phyloP scores from a whole-genome alignment of 208 protist species.

The Naegleria gruberi region DNA sequence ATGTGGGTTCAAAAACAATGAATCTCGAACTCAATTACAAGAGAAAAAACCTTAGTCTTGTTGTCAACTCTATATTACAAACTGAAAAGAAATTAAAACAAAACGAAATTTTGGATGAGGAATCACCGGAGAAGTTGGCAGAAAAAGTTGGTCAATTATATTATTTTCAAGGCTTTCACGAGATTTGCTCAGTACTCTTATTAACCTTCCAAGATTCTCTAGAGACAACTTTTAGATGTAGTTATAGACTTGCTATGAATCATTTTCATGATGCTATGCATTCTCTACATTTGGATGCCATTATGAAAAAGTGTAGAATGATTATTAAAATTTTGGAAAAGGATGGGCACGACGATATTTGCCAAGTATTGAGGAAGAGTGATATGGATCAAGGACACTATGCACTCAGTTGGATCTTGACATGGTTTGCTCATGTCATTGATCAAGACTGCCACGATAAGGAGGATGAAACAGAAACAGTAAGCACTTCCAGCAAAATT shows the following conservation, averaged over 20 bases:
- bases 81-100: not conserved
- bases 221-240: not conserved
- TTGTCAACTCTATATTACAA: not conserved
- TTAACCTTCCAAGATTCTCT: not conserved
- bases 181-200: not conserved
- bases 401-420: not conserved
- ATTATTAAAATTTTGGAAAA: not conserved
- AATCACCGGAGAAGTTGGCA: not conserved
- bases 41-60: not conserved
- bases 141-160: not conserved
- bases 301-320: not conserved
- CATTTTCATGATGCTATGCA: not conserved
- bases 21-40: not conserved
- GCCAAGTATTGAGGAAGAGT: not conserved
- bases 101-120: too few species aligned
- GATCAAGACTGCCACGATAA: not conserved
- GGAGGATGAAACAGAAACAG: not conserved
- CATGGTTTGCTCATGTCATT: constrained; percentile 20
- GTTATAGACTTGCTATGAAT: not conserved
- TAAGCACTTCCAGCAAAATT: not conserved
- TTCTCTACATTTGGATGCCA: not conserved
- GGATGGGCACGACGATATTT: not conserved
- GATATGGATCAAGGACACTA: not conserved
- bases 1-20: not conserved
- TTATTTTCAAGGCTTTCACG: constrained; percentile 19